Base-by-base conservation (phyloP, 2,329 filamentous ascomycete genomes). In the Botrytis squamosa region DNA sequence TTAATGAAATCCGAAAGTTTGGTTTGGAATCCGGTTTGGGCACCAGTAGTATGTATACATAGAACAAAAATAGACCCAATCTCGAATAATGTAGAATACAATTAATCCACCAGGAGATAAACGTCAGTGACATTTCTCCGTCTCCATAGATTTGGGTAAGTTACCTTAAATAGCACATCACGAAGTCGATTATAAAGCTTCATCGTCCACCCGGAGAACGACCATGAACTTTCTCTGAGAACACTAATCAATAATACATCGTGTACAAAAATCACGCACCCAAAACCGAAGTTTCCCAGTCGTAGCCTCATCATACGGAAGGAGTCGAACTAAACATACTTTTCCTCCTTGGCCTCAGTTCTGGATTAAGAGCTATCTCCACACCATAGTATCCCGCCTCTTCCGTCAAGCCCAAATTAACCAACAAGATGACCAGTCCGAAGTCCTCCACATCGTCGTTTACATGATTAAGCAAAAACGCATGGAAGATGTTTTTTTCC, bases 321-420 rank as follows among this genome's bases (percentile, higher is more conserved):
- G 59, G 29, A 64, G 25, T 64, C 38, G 62, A 42, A 29, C n/a
- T 40, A 33, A 29, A 20, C 62, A 65, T 44, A 7, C 62, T 67
- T 38, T 38, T 70, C 40, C 68, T 60, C 29, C 25, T 6, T 20
- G 52, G 52, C 33, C 67, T 60, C 38, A n/a, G 10, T 10, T n/a
- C 67, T 12, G 40, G 52, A 12, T n/a, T 60, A n/a, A 36, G 29
- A 33, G 49, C 67, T 29, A 36, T 36, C n/a, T 70, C 52, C 18
- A 62, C 18, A 29, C 49, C n/a, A 63, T 63, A 70, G 36, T 36
- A 46, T 16, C 29, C 70, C 12, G 59, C 70, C n/a, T 71, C 57
- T 12, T 36, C 25, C 22, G 14, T 25, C 44, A 71, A 71, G 18
- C 59, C 59, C 36, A 71, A 22, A 29, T 33, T 25, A 4, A 71